Evolutionary conservation across 805 yeast genomes (phyloP), one percentile per base, ranked within the genome.

Genomic region (Cyberlindnera americana): DNA sequence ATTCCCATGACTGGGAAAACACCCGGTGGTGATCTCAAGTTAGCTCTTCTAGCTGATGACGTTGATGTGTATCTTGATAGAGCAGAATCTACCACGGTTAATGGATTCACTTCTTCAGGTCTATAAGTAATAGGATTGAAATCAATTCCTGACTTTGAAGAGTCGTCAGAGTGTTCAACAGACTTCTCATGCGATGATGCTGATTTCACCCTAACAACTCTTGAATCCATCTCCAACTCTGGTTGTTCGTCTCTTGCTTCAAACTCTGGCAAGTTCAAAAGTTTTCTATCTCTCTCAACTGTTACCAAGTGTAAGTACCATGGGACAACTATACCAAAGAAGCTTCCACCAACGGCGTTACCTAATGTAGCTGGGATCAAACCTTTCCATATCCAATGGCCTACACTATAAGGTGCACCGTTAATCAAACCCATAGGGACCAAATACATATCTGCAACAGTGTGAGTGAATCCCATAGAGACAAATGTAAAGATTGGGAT

Each of bases 241-340:
- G 95, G 93, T 49, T 83, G 91, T 59, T 85, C 93, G 60, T 85
- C 95, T 50, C 78, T 72, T 38, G 78, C 78, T 29, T 82, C 91
- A 50, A 73, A 83, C 29, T 67, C 63, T 2, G 95, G 95, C 44
- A 85, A 67, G 19, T 79, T 70, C 56, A 84, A 64, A 32, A 66
- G 54, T 47, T 69, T 70, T 59, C 78, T 75, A 62, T 85, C 95
- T 42, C 75, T 64, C 55, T 85, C 95, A 27, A 85, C 87, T 27
- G 78, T 84, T 16, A 75, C 70, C 35, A 86, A 53, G 56, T 86
- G 95, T 44, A 82, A 65, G 52, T 83, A 86, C 74, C 78, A 86
- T 8, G 93, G 88, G 10, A 83, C 60, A 0, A 74, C 66, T 4
- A 79, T 50, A 5, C 81, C 81, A 57, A 86, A 86, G 22, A 75